Conservation (phyloP, 768 basidiomycete species). For the Leccinum subtestaceum region DNA sequence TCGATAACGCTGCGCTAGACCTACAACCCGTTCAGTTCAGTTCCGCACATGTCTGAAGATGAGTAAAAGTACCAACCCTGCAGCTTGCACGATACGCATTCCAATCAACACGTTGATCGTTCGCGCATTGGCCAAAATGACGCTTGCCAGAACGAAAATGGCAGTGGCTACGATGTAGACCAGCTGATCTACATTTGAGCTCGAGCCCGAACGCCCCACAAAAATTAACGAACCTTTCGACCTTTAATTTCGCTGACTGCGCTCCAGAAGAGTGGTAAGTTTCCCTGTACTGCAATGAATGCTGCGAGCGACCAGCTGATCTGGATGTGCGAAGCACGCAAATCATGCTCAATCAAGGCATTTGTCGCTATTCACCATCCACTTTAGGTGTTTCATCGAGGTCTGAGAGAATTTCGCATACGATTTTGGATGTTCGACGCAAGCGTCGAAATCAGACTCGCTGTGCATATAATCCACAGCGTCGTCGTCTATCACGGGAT, state of each 20-base stretch:
- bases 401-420: constrained; percentile 11
- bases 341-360: constrained; percentile 51
- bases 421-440: constrained; percentile 31
- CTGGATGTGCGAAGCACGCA: constrained; percentile 57
- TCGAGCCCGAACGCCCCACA: background rate
- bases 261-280: constrained; percentile 65
- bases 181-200: constrained; percentile 32
- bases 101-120: constrained; percentile 57
- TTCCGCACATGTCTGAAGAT: constrained; percentile 4
- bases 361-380: constrained; percentile 51
- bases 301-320: constrained; percentile 67
- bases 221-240: constrained; percentile 48
- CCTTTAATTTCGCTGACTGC: constrained; percentile 74
- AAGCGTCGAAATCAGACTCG: constrained; percentile 25
- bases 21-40: constrained; percentile 30
- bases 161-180: constrained; percentile 54
- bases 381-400: background rate
- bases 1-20: constrained; percentile 62
- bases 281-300: constrained; percentile 74
- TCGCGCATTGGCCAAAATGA: constrained; percentile 53
- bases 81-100: constrained; percentile 67
- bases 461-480: constrained; percentile 27
- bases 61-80: constrained; percentile 44
- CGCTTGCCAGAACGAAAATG: constrained; percentile 53
- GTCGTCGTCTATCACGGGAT: constrained; percentile 19